These are phyloP conservation scores for Juglanconis oblonga DNA, from an alignment of 2,329 filamentous ascomycete genomes.

Conservation along the genomic window DNA sequence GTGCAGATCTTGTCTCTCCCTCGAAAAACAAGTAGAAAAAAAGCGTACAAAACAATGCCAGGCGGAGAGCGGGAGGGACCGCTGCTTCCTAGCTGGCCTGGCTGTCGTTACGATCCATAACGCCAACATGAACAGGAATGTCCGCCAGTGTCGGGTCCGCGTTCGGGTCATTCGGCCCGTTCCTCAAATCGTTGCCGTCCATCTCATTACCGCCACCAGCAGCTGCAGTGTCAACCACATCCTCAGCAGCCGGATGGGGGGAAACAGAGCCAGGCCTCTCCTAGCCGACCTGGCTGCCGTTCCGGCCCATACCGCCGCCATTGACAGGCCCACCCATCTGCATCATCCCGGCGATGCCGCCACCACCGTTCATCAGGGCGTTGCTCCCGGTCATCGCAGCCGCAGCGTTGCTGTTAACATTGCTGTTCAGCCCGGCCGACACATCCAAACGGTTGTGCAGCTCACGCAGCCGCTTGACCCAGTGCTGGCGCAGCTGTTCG, in stretches of 20 bases:
- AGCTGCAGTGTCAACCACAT: background rate
- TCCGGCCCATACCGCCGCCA: constrained; percentile 11
- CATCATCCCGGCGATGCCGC: constrained; percentile 8
- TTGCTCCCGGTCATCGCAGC: background rate
- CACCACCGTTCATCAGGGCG: constrained; percentile 8
- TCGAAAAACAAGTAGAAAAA: too few species aligned
- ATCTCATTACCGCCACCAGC: background rate
- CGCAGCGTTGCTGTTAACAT: constrained; percentile 8
- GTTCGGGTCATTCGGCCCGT: background rate
- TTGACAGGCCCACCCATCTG: constrained; percentile 8
- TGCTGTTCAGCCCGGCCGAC: background rate
- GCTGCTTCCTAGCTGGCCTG: background rate
- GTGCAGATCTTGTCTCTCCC: too few species aligned
- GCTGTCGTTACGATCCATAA: background rate
- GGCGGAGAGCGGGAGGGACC: too few species aligned
- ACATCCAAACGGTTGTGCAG: constrained; percentile 33
- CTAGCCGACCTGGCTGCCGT: constrained; percentile 16
- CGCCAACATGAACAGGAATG: background rate
- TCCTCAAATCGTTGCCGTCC: background rate
- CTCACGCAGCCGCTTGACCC: constrained; percentile 53
- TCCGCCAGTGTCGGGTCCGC: background rate
- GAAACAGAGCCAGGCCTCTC: background rate
- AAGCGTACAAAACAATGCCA: too few species aligned
- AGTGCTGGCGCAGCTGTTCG: constrained; percentile 48
- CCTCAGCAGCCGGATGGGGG: background rate